These are phyloP conservation scores for Hyphopichia khmerensis DNA, from an alignment of 1,139 yeast species.

Conservation along the genomic window DNA sequence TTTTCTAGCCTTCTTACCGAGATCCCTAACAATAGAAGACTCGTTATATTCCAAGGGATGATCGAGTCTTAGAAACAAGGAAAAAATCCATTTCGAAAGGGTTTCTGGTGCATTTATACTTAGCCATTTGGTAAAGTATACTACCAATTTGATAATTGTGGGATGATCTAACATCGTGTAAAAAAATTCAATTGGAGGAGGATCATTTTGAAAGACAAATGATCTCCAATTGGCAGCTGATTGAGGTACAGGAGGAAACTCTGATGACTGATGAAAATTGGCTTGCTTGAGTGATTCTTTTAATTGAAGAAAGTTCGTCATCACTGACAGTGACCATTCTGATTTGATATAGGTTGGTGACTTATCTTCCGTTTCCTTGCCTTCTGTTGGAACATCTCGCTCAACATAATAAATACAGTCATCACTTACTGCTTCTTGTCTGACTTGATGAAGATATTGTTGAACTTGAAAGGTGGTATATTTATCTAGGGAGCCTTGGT, in stretches of 20 bases:
- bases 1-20: slow-evolving; percentile 41
- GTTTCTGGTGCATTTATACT: slow-evolving; percentile 27
- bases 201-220: slow-evolving; percentile 23
- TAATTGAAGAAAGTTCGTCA: neutral
- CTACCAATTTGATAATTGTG: slow-evolving; percentile 33
- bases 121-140: slow-evolving; percentile 40
- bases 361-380: neutral
- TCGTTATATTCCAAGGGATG: slow-evolving; percentile 33
- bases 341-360: neutral
- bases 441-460: slow-evolving; percentile 26
- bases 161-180: slow-evolving; percentile 26
- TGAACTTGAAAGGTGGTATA: slow-evolving; percentile 16
- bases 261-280: neutral
- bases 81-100: slow-evolving; percentile 40
- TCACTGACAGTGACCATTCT: slow-evolving; percentile 3
- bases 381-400: slow-evolving; percentile 3
- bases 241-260: slow-evolving; percentile 16
- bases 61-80: slow-evolving; percentile 34
- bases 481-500: slow-evolving; percentile 7
- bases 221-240: slow-evolving; percentile 35
- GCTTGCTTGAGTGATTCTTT: neutral
- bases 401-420: slow-evolving; percentile 15
- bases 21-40: slow-evolving; percentile 33
- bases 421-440: slow-evolving; percentile 31
- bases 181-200: slow-evolving; percentile 27